Conservation (phyloP, 495 filamentous ascomycete genomes). For the Cenococcum geophilum region DNA sequence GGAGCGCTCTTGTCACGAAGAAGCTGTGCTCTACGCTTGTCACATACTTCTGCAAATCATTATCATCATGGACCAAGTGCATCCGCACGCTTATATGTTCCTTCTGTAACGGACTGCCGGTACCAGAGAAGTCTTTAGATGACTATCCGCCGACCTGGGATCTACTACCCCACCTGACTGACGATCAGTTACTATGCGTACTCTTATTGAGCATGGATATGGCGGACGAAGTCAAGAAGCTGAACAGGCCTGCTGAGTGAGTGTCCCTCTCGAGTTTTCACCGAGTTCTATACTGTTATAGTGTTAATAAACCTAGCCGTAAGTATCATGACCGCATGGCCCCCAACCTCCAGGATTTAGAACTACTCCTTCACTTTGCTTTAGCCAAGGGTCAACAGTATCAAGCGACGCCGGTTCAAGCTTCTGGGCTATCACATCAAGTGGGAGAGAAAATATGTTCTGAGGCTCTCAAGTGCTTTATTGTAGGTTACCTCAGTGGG, state of each 20-base stretch:
- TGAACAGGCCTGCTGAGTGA: constrained; percentile 43
- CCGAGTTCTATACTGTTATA: background rate
- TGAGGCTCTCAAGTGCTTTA: constrained; percentile 56
- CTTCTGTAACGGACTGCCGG: constrained; percentile 48
- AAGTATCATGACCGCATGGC: background rate
- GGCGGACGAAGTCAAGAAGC: constrained; percentile 69
- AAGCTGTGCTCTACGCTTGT: constrained; percentile 82
- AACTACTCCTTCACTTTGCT: background rate
- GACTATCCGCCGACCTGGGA: constrained; percentile 46
- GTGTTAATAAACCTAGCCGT: background rate
- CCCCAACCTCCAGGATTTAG: background rate
- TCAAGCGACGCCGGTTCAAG: constrained; percentile 8
- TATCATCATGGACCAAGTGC: constrained; percentile 60
- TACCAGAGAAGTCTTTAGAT: constrained; percentile 46
- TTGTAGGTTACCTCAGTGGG: constrained; percentile 41
- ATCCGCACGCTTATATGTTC: constrained; percentile 63
- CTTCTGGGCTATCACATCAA: constrained; percentile 14
- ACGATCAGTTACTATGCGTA: constrained; percentile 50
- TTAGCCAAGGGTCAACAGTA: background rate
- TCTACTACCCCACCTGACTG: constrained; percentile 50
- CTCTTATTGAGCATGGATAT: constrained; percentile 69
- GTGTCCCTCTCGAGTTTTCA: constrained; percentile 21
- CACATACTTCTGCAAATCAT: constrained; percentile 69
- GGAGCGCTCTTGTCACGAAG: constrained; percentile 60
- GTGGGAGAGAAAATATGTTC: constrained; percentile 36